These are phyloP conservation scores for Ophiostoma perfectum DNA, from an alignment of 2,329 filamentous ascomycete genomes.

Conservation along the genomic window DNA sequence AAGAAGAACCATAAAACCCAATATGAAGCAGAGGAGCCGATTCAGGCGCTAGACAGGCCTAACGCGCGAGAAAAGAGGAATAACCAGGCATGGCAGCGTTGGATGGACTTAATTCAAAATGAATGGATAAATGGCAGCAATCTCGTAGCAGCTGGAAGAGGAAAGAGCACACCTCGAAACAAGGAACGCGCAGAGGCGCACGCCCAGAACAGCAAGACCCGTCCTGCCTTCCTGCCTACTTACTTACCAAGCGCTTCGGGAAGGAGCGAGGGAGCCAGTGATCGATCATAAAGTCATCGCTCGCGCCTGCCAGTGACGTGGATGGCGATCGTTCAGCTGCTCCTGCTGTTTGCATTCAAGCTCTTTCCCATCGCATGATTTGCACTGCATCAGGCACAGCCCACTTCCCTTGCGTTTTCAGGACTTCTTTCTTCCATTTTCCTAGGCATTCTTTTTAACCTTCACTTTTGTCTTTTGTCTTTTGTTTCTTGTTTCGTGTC, in stretches of 20 bases:
- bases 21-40: neutral
- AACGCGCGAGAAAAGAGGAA: neutral
- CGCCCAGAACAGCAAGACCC: constrained; percentile 8
- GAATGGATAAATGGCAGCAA: neutral
- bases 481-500: neutral
- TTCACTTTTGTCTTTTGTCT: too few species aligned
- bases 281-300: neutral
- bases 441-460: neutral
- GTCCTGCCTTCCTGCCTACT: too few species aligned
- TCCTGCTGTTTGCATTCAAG: neutral
- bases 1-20: neutral
- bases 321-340: constrained; percentile 7
- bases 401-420: neutral
- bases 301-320: constrained; percentile 3
- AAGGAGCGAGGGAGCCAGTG: neutral
- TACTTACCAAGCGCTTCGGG: neutral
- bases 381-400: neutral
- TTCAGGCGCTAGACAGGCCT: neutral
- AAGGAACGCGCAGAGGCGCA: constrained; percentile 5
- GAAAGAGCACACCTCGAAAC: neutral
- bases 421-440: neutral
- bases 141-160: neutral
- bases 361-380: neutral
- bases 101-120: neutral
- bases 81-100: neutral